Evolutionary conservation across 2,329 filamentous ascomycete genomes (phyloP), one percentile per base, ranked within the genome.

Genomic region (Penicillium hordei): DNA sequence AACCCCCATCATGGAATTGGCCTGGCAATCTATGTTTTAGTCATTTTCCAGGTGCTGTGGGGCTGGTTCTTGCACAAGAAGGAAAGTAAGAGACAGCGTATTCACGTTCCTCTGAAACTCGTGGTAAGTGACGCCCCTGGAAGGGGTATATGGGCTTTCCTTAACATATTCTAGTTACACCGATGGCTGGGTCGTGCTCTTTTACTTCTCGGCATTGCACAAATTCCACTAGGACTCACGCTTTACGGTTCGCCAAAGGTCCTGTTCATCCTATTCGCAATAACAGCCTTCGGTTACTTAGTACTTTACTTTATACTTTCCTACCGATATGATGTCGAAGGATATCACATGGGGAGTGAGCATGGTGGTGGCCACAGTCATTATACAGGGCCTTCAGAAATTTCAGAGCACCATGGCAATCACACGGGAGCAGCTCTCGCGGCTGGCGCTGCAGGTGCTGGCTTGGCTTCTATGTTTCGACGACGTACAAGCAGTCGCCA

Each of bases 191-290:
- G 94, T 19, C 83, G 93, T 57, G 78, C 84, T 0, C 86, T 93
- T 66, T 89, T 90, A 3, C 76, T 97, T 19, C 80, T 99, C 4
- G 94, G 91, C 0, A 87, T 97, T 63, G 83, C 88, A 4, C 94
- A 99, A 72, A 86, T 99, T 12, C 89, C 94, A 0, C 81, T 99
- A 0, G 94, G 94, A 0, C 81, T 99, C 46, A 93, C 93, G 0
- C 81, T 99, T 1, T 99, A 97, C 69, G 94, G 94, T 6, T 96
- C 93, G 31, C 93, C 94, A 5, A 86, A 89, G 68, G 85, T 83
- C 38, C 82, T 93, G 4, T 99, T 97, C 72, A 86, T 99, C 52
- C 79, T 97, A 4, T 99, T 89, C 69, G 83, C 93, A 0, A 62
- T 97, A 0, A 93, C 89, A 81, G 88, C 89, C 72, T 84, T 86